These are phyloP conservation scores for Haematococcus lacustris DNA, from an alignment of 139 green algal genomes.

Conservation along the genomic window DNA sequence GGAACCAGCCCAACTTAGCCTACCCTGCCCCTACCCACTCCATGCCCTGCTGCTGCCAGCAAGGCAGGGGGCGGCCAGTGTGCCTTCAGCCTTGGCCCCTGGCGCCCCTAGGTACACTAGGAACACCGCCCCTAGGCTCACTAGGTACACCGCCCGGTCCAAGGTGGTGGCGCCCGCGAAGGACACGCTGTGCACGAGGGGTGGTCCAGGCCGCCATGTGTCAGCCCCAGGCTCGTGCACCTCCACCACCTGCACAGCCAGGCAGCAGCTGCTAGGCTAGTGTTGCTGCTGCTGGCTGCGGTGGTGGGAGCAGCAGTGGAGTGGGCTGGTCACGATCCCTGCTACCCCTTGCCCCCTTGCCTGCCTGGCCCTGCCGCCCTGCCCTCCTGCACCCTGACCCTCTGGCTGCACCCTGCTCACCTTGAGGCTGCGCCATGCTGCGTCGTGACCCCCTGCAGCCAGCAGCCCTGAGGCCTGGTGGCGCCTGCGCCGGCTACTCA, in stretches of 20 bases:
- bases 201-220: conserved; percentile 33
- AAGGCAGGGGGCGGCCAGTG: too few species aligned
- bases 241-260: conserved; percentile 15
- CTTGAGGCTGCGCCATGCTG: conserved; percentile 31
- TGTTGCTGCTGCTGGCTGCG: background rate
- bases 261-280: background rate
- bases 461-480: conserved; percentile 12
- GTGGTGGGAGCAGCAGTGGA: too few species aligned
- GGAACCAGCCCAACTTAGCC: background rate
- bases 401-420: conserved; percentile 2
- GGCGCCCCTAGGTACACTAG: background rate
- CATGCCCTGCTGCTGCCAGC: background rate
- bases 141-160: background rate
- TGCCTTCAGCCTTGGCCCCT: too few species aligned
- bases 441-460: conserved; percentile 30
- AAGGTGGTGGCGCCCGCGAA: conserved; percentile 28
- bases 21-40: background rate
- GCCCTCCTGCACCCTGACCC: background rate
- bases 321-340: background rate
- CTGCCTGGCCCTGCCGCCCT: background rate
- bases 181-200: conserved; percentile 34
- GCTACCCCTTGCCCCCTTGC: background rate
- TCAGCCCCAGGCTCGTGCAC: conserved; percentile 44
- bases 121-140: background rate
- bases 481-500: conserved; percentile 8